Evolutionary conservation across 371 early-diverging fungal species (phyloP), one percentile per base, ranked within the genome.

Genomic region (Rhizopus sp.): DNA sequence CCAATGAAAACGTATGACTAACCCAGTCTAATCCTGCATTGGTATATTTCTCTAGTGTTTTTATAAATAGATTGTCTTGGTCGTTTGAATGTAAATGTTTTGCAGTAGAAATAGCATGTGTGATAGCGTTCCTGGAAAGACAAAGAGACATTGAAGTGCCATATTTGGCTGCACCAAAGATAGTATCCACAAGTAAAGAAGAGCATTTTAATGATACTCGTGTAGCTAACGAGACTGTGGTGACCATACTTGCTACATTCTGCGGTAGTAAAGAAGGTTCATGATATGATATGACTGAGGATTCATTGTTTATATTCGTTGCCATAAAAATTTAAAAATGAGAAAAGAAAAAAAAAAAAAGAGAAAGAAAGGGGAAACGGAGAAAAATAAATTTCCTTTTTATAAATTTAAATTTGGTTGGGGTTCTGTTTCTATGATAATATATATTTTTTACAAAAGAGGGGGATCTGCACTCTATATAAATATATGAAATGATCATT

Each of bases 1-100:
- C 85, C 9, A 91, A 68, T 4, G 87, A 85, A 62, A 90, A 91
- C 0, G 85, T 73, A 53, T 78, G 80, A 59, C 87, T 80, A 38
- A 90, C 78, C 34, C 86, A 57, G 48, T 82, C 80, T n/a, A 88
- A 70, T 5, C 86, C 84, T 4, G 83, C 62, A 12, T 74, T 73
- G 23, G 90, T 87, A 51, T 87, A 87, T 57, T 75, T 73, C 63
- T 87, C 86, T 37, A 88, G 63, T 7, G 81, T 73, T 50, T 77
- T 68, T 17, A 75, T 66, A 59, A 85, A 84, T 23, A 76, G 15
- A 17, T 50, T 42, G 39, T 45, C 42, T 13, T 46, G 34, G 32
- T 9, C 15, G n/a, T 9, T 56, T 39, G 45, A 53, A 53, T 81
- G 78, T 31, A 83, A 53, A 23, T 71, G 65, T 63, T 74, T 80